A percentile compares a stretch with the other conserved stretches of the same genome.
Conservation (phyloP, 352 stramenopile species). For the Phytophthora rubi region DNA sequence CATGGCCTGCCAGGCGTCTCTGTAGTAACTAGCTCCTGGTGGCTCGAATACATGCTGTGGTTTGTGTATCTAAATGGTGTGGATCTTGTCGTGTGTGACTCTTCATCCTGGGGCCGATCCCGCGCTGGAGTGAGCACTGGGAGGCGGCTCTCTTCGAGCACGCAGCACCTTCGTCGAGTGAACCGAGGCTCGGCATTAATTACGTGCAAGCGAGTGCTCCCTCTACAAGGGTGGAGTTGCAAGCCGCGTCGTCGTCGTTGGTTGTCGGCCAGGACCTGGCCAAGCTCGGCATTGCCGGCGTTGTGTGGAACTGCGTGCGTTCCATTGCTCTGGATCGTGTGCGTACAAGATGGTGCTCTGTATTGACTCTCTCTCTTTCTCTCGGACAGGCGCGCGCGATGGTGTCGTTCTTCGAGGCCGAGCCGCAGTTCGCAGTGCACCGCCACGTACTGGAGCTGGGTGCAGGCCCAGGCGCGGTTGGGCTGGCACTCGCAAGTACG, state of each 20-base stretch:
- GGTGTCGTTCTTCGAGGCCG: conserved; percentile 45
- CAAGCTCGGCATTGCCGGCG: conserved; percentile 59
- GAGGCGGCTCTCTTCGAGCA: conserved; percentile 37
- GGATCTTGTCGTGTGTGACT: conserved; percentile 13
- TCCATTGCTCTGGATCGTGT: not conserved
- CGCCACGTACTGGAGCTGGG: conserved; percentile 63
- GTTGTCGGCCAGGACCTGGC: conserved; percentile 56
- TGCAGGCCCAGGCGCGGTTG: conserved; percentile 58
- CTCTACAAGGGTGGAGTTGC: conserved; percentile 34
- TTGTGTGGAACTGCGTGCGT: conserved; percentile 81
- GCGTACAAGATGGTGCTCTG: conserved; percentile 10
- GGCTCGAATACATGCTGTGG: conserved; percentile 29
- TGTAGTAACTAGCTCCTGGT: conserved; percentile 26
- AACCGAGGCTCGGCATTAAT: conserved; percentile 57
- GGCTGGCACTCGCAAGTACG: conserved; percentile 44
- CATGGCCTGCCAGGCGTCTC: not conserved
- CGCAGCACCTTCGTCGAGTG: not conserved
- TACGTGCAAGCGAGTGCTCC: conserved; percentile 63
- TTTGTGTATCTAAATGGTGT: conserved; percentile 27
- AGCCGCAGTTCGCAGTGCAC: conserved; percentile 34
- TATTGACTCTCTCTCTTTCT: conserved; percentile 8
- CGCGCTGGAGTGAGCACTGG: conserved; percentile 38
- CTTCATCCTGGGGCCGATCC: conserved; percentile 17
- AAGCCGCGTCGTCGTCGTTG: conserved; percentile 9
- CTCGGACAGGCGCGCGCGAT: conserved; percentile 52